These are phyloP conservation scores for Athelia psychrophila DNA, from an alignment of 1,284 basidiomycete species.

Conservation along the genomic window DNA sequence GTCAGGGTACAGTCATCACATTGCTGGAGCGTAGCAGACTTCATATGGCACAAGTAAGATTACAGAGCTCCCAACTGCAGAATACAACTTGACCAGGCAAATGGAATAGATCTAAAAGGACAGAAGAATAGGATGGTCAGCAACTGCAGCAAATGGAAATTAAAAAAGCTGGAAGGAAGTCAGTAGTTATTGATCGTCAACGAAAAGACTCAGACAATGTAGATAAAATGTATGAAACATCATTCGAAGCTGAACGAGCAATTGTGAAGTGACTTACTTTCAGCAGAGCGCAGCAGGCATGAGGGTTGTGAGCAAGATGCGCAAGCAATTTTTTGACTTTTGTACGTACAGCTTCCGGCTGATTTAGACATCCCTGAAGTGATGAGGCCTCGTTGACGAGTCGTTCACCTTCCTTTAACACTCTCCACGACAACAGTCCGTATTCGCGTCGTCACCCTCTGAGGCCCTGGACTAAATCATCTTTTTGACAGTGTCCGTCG, in stretches of 20 bases:
- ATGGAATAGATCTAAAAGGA: not conserved
- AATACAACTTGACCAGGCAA: not conserved
- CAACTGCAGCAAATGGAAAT: slow-evolving; percentile 10
- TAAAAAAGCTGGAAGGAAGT: slow-evolving; percentile 19
- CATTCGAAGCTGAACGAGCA: slow-evolving; percentile 36
- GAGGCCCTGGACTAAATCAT: slow-evolving; percentile 7
- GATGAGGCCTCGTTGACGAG: too few species aligned
- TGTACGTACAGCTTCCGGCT: too few species aligned
- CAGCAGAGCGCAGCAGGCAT: slow-evolving; percentile 1
- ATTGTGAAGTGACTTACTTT: not conserved
- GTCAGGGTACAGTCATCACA: not conserved
- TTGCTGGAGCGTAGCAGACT: not conserved
- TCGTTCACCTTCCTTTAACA: not conserved
- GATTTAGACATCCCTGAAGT: too few species aligned
- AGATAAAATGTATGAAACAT: slow-evolving; percentile 66
- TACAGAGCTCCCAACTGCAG: not conserved
- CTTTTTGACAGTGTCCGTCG: slow-evolving; percentile 56
- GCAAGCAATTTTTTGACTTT: too few species aligned
- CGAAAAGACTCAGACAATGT: slow-evolving; percentile 72
- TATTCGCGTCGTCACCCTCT: not conserved
- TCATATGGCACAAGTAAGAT: not conserved
- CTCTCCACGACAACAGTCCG: slow-evolving; percentile 20
- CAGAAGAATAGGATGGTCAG: slow-evolving; percentile 8
- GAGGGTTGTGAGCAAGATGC: not conserved
- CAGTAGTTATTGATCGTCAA: slow-evolving; percentile 42